phyloP scores from a whole-genome alignment of 2,329 filamentous ascomycete genomes.

The Tolypocladium amazonense region DNA sequence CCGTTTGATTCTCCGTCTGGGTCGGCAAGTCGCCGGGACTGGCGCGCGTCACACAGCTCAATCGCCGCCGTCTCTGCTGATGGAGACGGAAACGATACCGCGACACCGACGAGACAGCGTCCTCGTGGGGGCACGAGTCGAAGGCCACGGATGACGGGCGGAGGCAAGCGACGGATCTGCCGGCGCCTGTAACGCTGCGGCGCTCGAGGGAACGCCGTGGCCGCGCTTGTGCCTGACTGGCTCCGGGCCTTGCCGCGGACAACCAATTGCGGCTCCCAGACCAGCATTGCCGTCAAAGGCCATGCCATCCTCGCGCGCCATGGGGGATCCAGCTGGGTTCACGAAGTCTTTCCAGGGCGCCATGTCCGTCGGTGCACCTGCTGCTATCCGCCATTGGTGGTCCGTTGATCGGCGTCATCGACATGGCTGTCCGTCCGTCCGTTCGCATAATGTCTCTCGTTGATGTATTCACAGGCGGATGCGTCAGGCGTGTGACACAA shows the following conservation, averaged over 20 bases:
- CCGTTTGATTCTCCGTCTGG: neutral
- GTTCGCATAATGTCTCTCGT: neutral
- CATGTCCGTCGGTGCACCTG: neutral
- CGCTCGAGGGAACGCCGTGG: neutral
- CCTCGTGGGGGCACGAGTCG: neutral
- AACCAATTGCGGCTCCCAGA: slow-evolving; percentile 1
- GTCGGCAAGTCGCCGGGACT: neutral
- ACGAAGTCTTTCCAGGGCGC: neutral
- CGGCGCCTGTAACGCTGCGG: neutral
- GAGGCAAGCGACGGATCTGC: neutral
- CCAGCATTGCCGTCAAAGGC: neutral
- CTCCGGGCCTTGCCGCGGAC: neutral
- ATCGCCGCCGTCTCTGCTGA: neutral
- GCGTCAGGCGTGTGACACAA: neutral
- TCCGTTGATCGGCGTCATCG: neutral
- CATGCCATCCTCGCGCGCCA: neutral
- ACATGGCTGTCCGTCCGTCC: neutral
- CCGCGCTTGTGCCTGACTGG: neutral
- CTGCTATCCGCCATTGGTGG: neutral
- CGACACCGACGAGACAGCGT: neutral
- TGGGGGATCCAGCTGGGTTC: neutral
- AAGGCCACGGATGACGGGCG: neutral
- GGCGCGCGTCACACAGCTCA: neutral
- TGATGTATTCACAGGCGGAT: neutral
- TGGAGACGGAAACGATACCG: neutral